Base-by-base conservation (phyloP, 768 basidiomycete species). In the Cubamyces sp. region DNA sequence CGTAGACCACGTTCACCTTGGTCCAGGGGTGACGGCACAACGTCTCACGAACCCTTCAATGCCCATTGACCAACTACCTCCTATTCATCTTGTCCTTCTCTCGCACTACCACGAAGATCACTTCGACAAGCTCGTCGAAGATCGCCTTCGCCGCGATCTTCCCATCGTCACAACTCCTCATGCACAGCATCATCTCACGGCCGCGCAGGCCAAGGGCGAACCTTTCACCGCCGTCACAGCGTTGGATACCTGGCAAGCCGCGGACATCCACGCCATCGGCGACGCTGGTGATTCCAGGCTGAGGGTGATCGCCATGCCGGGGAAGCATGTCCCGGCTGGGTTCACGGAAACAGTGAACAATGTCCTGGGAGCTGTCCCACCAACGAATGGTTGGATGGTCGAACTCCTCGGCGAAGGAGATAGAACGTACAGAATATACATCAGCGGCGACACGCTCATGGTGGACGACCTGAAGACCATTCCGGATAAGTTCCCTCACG, bases 111-210 rank as follows among this genome's bases (percentile, higher is more conserved):
- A 65, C 64, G 67, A 60, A 59, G 75, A 75, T 49, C 74, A 75
- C 65, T 76, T 76, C 61, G 74, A 75, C 54, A 67, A 72, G 49
- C 62, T 70, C 3, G 75, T 77, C 21, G 71, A 74, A 52, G 65
- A 72, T 42, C 66, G 65, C 43, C 69, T 77, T 23, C 68, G 75
- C 23, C 71, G 68, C 28, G 70, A 72, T 60, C 59, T 75, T 1
- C 74, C 73, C 2, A 75, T 77, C 65, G 66, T 75, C 50, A 72
- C 73, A 9, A 76, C 69, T 11, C 61, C 67, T 2, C 71, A 74
- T 41, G 74, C 73, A 1, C 54, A 64, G 26, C 61, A 69, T 26
- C 59, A 64, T 26, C 61, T 71, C 15, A 69, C 49, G 0, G 25
- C 49, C 1, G 30, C 61, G 7, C 71, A 47, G 19, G 30, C 26